Base-by-base conservation (phyloP, 805 yeast species). In the Lachancea meyersii region DNA sequence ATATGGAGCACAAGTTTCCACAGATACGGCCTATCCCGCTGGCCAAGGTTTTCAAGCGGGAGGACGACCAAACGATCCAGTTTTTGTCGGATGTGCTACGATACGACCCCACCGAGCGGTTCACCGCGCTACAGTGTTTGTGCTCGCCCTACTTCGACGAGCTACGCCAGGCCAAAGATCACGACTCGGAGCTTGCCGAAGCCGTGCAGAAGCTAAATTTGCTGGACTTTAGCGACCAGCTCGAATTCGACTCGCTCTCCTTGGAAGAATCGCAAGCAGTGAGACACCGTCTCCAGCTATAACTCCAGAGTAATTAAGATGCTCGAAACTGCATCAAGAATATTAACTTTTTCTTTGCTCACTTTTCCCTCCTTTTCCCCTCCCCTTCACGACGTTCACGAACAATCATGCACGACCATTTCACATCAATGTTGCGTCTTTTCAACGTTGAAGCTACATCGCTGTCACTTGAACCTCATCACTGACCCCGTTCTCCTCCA, bases 1-100 rank as follows among this genome's bases (percentile, higher is more conserved):
- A 91, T 67, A 86, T 87, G 82, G 97, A 93, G 63, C 97, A 91
- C 67, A 87, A 86, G 60, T 91, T 91, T 72, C 97, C 98, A 8
- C 77, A 76, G 48, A 84, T 84, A 52, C 82, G 82, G 61, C 85
- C 91, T 43, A 83, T 84, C 31, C 91, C 91, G 33, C 66, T 84
- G 46, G 60, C 68, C 28, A 80, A 78, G 53, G 80, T 83, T 18
- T 82, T 82, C 64, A 79, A 80, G 58, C 53, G 61, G 18, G 68
- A 67, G 43, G 70, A 68, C 35, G 76, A 48, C 44, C 62, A 46
- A 72, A 77, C 68, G 48, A 73, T 82, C 19, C 73, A 71, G 40
- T 71, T 84, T 49, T 65, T 84, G 48, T 70, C 72, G 28, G 64
- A 69, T 48, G 70, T 81, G 31, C 69, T 84, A 48, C 77, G 80